Percentiles rank a stretch among this genome's conserved stretches.
Conservation (phyloP, 257 asterid species). For the Fraxinus cuspidata region DNA sequence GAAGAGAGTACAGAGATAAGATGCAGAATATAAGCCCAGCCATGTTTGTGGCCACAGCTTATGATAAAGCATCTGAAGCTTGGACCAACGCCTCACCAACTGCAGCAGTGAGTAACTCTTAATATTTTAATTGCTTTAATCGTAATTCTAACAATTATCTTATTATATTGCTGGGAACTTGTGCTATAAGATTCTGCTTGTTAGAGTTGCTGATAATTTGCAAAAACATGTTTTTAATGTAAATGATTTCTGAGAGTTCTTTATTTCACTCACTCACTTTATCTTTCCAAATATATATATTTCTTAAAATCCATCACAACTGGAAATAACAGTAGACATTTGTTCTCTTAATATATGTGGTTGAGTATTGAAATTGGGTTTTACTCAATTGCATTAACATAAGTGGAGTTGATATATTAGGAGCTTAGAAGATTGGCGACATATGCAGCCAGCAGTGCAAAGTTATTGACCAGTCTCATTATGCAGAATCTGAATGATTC, state of each 20-base stretch:
- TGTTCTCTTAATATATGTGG: background rate
- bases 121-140: conserved; percentile 8
- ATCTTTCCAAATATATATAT: background rate
- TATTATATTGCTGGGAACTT: conserved; percentile 9
- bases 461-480: conserved; percentile 57
- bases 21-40: conserved; percentile 52
- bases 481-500: conserved; percentile 61
- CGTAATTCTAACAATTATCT: conserved; percentile 14
- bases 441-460: conserved; percentile 83
- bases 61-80: conserved; percentile 82
- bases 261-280: background rate
- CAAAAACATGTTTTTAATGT: background rate
- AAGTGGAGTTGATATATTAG: conserved; percentile 41
- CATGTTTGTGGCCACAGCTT: conserved; percentile 81
- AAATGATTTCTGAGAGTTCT: background rate
- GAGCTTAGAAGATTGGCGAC: conserved; percentile 80
- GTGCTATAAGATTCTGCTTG: conserved; percentile 1
- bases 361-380: conserved; percentile 1
- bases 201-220: background rate
- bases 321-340: background rate
- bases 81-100: conserved; percentile 84
- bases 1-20: conserved; percentile 57
- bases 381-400: conserved; percentile 12
- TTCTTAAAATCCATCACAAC: conserved; percentile 16
- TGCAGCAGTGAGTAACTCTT: conserved; percentile 56